Conservation (phyloP, 73 alveolate species). For the Tetrahymena malaccensis region DNA sequence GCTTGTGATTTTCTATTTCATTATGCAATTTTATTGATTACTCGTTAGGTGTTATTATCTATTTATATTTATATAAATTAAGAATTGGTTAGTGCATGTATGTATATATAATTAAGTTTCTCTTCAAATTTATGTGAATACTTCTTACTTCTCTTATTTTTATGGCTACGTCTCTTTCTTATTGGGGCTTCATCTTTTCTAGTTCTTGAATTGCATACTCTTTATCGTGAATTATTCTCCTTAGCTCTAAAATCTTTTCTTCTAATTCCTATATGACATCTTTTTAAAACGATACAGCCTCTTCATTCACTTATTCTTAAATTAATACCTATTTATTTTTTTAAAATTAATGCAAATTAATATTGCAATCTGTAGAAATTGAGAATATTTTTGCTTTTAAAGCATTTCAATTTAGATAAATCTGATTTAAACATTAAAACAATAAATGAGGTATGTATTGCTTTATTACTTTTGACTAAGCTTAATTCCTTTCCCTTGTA, state of each 20-base stretch:
- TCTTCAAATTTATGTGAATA: neutral
- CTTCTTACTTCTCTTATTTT: neutral
- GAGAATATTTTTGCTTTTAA: neutral
- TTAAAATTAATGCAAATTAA: neutral
- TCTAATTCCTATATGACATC: conserved; percentile 30
- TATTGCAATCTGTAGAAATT: neutral
- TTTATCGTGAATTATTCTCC: conserved; percentile 31
- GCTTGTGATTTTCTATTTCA: conserved; percentile 20
- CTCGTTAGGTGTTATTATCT: conserved; percentile 31
- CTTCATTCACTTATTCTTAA: conserved; percentile 27
- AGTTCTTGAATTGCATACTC: conserved; percentile 40
- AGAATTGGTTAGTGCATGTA: neutral
- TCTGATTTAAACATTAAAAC: too few relatives aligned
- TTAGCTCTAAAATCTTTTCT: conserved; percentile 29
- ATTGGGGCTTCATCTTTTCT: conserved; percentile 25
- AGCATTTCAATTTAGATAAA: too few relatives aligned
- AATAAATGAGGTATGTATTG: neutral
- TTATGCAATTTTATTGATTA: conserved; percentile 25
- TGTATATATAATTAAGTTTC: neutral
- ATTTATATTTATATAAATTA: neutral
- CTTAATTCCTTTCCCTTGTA: neutral
- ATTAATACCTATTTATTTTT: neutral
- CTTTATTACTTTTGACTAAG: neutral
- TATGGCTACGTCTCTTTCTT: conserved; percentile 17
- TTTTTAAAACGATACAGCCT: conserved; percentile 5